These are phyloP conservation scores for Tylopilus rubrobrunneus DNA, from an alignment of 768 basidiomycete genomes.

Conservation along the genomic window DNA sequence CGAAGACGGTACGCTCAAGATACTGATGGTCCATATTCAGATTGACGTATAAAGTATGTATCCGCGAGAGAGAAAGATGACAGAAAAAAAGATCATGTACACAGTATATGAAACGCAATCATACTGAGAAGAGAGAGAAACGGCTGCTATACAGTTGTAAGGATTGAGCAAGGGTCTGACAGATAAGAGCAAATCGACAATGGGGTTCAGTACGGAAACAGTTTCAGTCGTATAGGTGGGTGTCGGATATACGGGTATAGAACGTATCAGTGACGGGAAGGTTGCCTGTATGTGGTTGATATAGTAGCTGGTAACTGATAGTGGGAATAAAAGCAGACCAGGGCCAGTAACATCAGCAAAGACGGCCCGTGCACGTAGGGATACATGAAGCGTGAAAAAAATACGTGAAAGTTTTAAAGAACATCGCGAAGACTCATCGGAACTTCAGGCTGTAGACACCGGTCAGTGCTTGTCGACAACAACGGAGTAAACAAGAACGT, in stretches of 20 bases:
- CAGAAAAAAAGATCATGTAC: constrained; percentile 22
- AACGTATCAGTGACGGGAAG: constrained; percentile 35
- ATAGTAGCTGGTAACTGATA: constrained; percentile 45
- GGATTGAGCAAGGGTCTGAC: constrained; percentile 32
- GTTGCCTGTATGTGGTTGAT: constrained; percentile 43
- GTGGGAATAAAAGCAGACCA: constrained; percentile 34
- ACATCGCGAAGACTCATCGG: constrained; percentile 87
- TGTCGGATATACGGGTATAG: constrained; percentile 71
- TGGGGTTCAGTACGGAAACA: constrained; percentile 57
- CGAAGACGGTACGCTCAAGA: constrained; percentile 88
- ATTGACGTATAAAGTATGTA: constrained; percentile 44
- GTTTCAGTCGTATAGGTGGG: constrained; percentile 35
- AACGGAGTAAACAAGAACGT: constrained; percentile 30
- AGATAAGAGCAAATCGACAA: constrained; percentile 34
- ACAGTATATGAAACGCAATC: constrained; percentile 21
- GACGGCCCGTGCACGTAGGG: constrained; percentile 58
- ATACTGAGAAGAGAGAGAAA: constrained; percentile 19
- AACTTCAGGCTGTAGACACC: constrained; percentile 70
- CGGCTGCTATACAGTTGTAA: constrained; percentile 68
- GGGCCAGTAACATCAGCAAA: constrained; percentile 30
- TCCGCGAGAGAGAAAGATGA: constrained; percentile 16
- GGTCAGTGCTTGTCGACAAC: constrained; percentile 18
- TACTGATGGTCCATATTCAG: constrained; percentile 65
- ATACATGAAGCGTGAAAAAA: constrained; percentile 65
- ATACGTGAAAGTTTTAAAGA: constrained; percentile 57